phyloP scores from a whole-genome alignment of 306 rosid genomes.

The Astragalus membranaceus region DNA sequence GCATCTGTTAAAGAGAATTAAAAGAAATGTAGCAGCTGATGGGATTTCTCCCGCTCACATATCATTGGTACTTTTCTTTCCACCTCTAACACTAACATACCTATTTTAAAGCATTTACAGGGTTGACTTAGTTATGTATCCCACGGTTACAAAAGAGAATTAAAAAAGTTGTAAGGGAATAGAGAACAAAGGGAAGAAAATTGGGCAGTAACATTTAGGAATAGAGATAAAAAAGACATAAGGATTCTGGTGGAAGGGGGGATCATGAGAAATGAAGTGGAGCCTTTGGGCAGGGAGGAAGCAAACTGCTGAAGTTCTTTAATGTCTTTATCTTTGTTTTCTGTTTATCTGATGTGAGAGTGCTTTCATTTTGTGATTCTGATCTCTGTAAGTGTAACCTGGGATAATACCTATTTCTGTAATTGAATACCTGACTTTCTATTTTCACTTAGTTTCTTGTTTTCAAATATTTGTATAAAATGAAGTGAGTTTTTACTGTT shows the following conservation, averaged over 20 bases:
- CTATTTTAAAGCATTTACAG: neutral
- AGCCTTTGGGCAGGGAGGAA: too few species aligned
- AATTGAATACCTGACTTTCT: too few species aligned
- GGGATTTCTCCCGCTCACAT: slow-evolving; percentile 49
- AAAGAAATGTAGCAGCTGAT: slow-evolving; percentile 34
- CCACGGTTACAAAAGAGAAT: neutral
- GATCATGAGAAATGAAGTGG: too few species aligned
- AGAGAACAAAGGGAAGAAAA: neutral
- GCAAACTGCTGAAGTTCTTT: too few species aligned
- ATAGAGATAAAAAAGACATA: neutral
- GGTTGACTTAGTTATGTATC: neutral
- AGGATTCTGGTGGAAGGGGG: neutral
- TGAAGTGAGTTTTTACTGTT: neutral
- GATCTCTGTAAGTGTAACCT: too few species aligned
- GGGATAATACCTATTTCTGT: too few species aligned
- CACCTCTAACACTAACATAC: neutral
- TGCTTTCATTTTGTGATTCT: too few species aligned
- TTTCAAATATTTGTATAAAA: neutral
- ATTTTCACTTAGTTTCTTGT: too few species aligned
- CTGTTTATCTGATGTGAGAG: neutral
- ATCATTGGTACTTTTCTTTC: slow-evolving; percentile 45
- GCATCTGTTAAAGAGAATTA: too few species aligned
- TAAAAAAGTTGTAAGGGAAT: neutral
- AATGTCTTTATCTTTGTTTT: too few species aligned
- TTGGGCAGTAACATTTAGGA: neutral